Percentiles rank a stretch among this genome's conserved stretches.
Evolutionary conservation across 148 eudicot genomes (phyloP).

Genomic region (Salicornia ramosissima): DNA sequence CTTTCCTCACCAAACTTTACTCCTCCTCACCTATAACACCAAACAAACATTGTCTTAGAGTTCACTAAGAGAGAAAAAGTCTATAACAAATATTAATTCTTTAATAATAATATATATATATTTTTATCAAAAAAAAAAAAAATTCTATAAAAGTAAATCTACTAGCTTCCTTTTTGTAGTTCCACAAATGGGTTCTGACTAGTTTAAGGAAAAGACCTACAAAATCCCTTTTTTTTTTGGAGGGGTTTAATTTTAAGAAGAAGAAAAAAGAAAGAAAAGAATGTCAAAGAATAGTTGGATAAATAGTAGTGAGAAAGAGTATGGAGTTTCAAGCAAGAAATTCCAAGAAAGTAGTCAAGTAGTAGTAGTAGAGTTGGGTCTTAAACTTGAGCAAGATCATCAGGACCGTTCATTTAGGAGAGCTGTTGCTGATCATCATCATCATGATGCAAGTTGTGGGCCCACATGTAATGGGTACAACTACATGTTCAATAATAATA

Average conservation of each 20-base stretch:
- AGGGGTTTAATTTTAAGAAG: background rate
- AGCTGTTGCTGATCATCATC: slow-evolving; percentile 9
- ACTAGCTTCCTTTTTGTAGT: background rate
- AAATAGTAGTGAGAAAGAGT: background rate
- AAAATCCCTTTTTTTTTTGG: slow-evolving; percentile 4
- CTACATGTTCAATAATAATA: background rate
- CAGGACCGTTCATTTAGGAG: slow-evolving; percentile 23
- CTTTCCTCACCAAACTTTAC: background rate
- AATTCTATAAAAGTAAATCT: slow-evolving; percentile 3
- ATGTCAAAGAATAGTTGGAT: slow-evolving; percentile 1
- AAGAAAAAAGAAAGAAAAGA: background rate
- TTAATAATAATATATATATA: too few species aligned
- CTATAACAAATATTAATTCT: too few species aligned
- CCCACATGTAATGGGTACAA: slow-evolving; percentile 29
- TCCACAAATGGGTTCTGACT: slow-evolving; percentile 2
- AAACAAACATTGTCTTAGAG: background rate
- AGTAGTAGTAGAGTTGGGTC: slow-evolving; percentile 27
- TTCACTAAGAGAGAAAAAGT: too few species aligned
- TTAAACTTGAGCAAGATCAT: slow-evolving; percentile 20
- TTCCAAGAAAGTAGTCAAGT: slow-evolving; percentile 9
- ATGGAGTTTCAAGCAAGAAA: slow-evolving; percentile 22
- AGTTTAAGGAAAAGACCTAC: background rate
- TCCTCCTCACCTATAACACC: background rate
- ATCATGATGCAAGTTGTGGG: slow-evolving; percentile 22
- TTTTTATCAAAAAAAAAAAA: background rate